These are phyloP conservation scores for Lepidium africanum DNA, from an alignment of 345 rosid species.

Conservation along the genomic window DNA sequence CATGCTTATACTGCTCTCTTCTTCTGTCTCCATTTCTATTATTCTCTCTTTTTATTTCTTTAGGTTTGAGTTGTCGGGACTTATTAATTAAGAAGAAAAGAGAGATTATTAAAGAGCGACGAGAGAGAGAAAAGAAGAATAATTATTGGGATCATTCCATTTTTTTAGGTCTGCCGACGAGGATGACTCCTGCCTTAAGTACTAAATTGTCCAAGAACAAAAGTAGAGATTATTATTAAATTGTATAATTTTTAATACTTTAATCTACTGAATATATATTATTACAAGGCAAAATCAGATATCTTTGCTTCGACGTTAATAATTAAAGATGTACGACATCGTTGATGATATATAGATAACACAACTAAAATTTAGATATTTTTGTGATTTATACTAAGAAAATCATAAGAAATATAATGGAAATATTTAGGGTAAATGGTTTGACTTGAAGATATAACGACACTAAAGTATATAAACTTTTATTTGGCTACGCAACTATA, in stretches of 20 bases:
- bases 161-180: no score
- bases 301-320: neutral
- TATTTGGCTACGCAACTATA: neutral
- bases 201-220: no score
- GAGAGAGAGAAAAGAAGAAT: neutral
- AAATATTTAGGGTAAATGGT: neutral
- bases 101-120: neutral
- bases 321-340: no score
- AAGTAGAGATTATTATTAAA: no score
- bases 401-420: neutral
- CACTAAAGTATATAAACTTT: neutral
- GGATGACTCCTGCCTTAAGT: no score
- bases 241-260: no score
- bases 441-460: neutral
- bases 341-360: neutral
- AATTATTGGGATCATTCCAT: no score
- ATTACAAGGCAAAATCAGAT: neutral
- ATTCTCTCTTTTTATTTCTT: neutral
- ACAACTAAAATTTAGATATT: neutral
- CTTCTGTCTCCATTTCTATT: conserved; percentile 6
- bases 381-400: neutral
- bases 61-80: neutral
- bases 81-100: neutral
- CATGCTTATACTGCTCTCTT: conserved; percentile 49
- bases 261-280: no score